Base-by-base conservation (phyloP, 73 alveolate genomes). In the Blepharisma japonicum region DNA sequence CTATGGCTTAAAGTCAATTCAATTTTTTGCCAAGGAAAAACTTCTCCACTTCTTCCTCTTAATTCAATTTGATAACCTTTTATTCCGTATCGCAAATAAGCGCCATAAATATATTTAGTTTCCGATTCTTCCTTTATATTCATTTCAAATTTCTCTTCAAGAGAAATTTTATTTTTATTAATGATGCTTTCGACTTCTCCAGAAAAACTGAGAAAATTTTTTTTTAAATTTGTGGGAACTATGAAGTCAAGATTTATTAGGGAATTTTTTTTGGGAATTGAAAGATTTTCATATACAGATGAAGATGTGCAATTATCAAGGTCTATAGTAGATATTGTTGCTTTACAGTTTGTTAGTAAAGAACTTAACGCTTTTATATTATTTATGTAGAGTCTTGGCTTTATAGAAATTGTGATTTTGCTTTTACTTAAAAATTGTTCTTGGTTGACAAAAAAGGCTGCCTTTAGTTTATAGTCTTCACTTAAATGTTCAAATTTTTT, bases 211-310 rank as follows among this genome's bases (percentile, higher is more conserved):
- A 90, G 83, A 18, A 45, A 45, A 71, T 91, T 85, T 6, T 54
- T 11, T 18, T 77, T 79, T 76, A 94, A 81, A 85, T 91, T 76
- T 51, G 95, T 87, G 23, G 98, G 98, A 51, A 94, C 96, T 79
- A 88, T 80, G 72, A 94, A 92, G 68, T 88, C 95, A 46, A 94
- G 18, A 20, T 14, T 74, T 54, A 83, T 18, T n/a, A 70, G 74
- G 18, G 39, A 83, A 6, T 68, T 27, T 25, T 45, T 45, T 46
- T 77, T 50, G 8, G 48, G 68, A 48, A 86, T 21, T 51, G 45
- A 56, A 23, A 86, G 78, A 55, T 78, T 83, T 5, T 91, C 94
- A 61, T 83, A 89, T 11, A 84, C 61, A 50, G 90, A 88, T 4
- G 91, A 79, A 9, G 84, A 82, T 6, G 96, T 95, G 48, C 88